Evolutionary conservation across 257 asterid species (phyloP).

Genomic region (Perilla frutescens): DNA sequence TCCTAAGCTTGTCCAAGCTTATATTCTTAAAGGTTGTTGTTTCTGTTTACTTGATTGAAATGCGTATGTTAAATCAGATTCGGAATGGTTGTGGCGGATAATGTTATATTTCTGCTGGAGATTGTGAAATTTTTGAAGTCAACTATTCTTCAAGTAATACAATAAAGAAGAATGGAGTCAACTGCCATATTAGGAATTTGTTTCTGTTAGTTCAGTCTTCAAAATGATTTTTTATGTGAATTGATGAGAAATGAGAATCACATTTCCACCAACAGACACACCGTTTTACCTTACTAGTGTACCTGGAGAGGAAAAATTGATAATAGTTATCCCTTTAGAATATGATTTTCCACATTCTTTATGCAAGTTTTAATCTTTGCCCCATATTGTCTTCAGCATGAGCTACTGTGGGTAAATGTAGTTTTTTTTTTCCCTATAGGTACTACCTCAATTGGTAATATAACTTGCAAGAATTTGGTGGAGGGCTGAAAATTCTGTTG

Average conservation of each 20-base stretch:
- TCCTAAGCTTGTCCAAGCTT: slow-evolving; percentile 78
- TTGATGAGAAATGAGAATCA: slow-evolving; percentile 11
- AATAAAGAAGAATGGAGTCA: slow-evolving; percentile 19
- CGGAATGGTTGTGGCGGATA: slow-evolving; percentile 11
- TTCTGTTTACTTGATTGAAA: slow-evolving; percentile 27
- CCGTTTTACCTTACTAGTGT: slow-evolving; percentile 4
- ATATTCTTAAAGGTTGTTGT: slow-evolving; percentile 76
- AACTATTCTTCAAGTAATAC: slow-evolving; percentile 27
- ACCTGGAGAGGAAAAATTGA: slow-evolving; percentile 8
- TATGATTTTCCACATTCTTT: slow-evolving; percentile 8
- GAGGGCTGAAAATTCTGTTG: slow-evolving; percentile 6
- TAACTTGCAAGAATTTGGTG: slow-evolving; percentile 3
- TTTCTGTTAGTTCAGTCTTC: slow-evolving; percentile 1
- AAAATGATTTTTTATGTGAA: slow-evolving; percentile 11
- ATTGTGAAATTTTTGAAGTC: slow-evolving; percentile 24
- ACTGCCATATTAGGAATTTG: slow-evolving; percentile 25
- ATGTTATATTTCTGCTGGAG: slow-evolving; percentile 5
- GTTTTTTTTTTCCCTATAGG: neutral
- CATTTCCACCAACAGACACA: slow-evolving; percentile 19
- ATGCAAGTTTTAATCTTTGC: neutral
- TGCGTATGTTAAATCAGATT: slow-evolving; percentile 16
- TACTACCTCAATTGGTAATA: slow-evolving; percentile 8
- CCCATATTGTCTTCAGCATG: slow-evolving; percentile 18
- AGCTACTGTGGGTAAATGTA: slow-evolving; percentile 14
- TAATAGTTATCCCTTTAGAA: neutral